Percentiles rank a stretch among this genome's conserved stretches.
Conservation (phyloP, 1,139 yeast genomes). For the Suhomyces terraborum region DNA sequence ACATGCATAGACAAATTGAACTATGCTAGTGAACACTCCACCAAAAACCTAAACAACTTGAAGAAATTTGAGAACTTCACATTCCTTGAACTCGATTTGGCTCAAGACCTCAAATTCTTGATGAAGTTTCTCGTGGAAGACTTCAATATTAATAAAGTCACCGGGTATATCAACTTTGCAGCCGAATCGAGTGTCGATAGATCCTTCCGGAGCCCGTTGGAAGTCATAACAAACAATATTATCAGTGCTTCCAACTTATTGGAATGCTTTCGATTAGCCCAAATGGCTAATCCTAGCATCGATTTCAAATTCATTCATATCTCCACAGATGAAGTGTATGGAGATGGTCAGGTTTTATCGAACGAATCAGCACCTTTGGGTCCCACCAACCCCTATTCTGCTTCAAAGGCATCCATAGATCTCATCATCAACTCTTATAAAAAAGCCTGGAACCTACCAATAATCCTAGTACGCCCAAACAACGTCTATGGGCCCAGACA, state of each 20-base stretch:
- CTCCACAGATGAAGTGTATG: slow-evolving; percentile 67
- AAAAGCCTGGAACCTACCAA: slow-evolving; percentile 47
- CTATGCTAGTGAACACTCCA: slow-evolving; percentile 30
- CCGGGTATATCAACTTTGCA: slow-evolving; percentile 53
- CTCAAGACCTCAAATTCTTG: slow-evolving; percentile 25
- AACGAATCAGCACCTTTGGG: slow-evolving; percentile 39
- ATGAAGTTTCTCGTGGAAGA: slow-evolving; percentile 16
- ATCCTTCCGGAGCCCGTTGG: slow-evolving; percentile 50
- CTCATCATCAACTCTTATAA: slow-evolving; percentile 51
- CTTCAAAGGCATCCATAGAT: slow-evolving; percentile 60
- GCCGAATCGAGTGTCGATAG: slow-evolving; percentile 62
- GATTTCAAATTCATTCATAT: slow-evolving; percentile 44
- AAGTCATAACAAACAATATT: slow-evolving; percentile 51
- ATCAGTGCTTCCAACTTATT: slow-evolving; percentile 53
- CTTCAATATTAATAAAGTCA: slow-evolving; percentile 23
- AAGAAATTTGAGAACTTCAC: slow-evolving; percentile 24
- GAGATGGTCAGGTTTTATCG: slow-evolving; percentile 33
- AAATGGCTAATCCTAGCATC: slow-evolving; percentile 6
- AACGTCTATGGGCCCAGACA: slow-evolving; percentile 61
- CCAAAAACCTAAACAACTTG: slow-evolving; percentile 28
- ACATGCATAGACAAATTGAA: slow-evolving; percentile 53
- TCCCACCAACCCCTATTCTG: slow-evolving; percentile 64
- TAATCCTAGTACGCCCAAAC: slow-evolving; percentile 50
- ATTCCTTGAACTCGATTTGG: slow-evolving; percentile 41
- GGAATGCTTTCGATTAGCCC: slow-evolving; percentile 38